Evolutionary conservation across 306 rosid species (phyloP), one percentile per base, ranked within the genome.

Genomic region (Prunus fruticosa): DNA sequence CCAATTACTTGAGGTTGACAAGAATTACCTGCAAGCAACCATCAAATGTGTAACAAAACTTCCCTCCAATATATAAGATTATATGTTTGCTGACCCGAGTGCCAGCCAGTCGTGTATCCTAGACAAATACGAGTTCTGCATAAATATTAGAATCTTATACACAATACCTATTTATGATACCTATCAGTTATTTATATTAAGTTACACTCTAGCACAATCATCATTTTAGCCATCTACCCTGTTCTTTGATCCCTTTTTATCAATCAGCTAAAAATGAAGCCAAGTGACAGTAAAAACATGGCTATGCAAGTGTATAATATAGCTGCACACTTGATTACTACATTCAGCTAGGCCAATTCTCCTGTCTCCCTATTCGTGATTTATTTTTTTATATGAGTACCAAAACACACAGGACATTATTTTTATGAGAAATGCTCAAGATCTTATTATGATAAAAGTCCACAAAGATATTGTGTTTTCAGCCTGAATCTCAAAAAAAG

Each of bases 11-110:
- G 73, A 54, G 73, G 62, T 25, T 43, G 54, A 45, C 64, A 41
- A 63, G 22, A 65, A 72, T 52, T 67, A 72, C 77, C 82, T 64
- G 67, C 64, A 63, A 72, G 57, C 32, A 75, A 22, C 53, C 76
- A 69, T 30, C 20, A n/a, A 27, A 68, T 27, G 51, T 12, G 51
- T 77, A 58, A 67, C 73, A 53, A 43, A 76, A 49, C 45, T 8
- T 61, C 51, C 43, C 62, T 69, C 69, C 20, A 60, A n/a, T 46
- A 62, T 8, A 71, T 20, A 64, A 34, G 76, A 69, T 62, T n/a
- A 62, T 38, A 28, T 30, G 46, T 30, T 69, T 47, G 14, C 43
- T 28, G 43, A 41, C 32, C 4, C 4, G 20, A 69, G 38, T 11
- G 64, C 28, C 43, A 69, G 19, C 14, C 63, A 60, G 47, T 27